phyloP scores from a whole-genome alignment of 129 eudicot species.

The Solidago caesia region DNA sequence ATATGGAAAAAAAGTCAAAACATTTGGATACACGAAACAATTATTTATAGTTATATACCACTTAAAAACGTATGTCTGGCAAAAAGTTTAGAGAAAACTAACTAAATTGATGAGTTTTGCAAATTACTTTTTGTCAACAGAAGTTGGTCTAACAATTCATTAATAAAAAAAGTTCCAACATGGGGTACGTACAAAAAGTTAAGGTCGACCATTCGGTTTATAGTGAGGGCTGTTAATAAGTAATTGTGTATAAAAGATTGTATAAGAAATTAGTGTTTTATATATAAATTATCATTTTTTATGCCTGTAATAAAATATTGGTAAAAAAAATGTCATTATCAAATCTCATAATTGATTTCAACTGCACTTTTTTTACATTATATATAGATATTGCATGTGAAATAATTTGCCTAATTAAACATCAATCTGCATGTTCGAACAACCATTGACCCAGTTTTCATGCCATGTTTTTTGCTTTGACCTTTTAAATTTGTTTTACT shows the following conservation, averaged over 20 bases:
- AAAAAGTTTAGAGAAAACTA: not conserved
- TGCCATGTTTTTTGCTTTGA: constrained; percentile 35
- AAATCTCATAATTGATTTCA: no score
- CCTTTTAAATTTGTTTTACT: constrained; percentile 4
- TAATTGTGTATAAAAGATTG: no score
- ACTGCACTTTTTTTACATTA: not conserved
- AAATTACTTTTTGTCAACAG: no score
- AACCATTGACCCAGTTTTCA: constrained; percentile 32
- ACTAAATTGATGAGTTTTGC: not conserved
- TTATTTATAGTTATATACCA: not conserved
- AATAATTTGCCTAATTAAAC: constrained; percentile 1
- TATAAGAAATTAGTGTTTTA: no score
- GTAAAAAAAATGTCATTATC: no score
- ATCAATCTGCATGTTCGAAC: constrained; percentile 8
- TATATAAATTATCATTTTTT: no score
- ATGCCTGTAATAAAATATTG: no score
- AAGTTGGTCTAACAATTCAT: no score
- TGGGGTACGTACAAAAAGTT: no score
- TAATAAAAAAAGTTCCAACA: no score
- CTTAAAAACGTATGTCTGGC: constrained; percentile 16
- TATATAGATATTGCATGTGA: constrained; percentile 21
- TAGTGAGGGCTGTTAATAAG: no score
- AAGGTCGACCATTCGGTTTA: no score
- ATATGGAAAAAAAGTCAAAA: constrained; percentile 7
- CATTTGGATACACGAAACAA: not conserved